Evolutionary conservation across 1,139 yeast genomes (phyloP).

Genomic region (Scheffersomyces parashehatae): DNA sequence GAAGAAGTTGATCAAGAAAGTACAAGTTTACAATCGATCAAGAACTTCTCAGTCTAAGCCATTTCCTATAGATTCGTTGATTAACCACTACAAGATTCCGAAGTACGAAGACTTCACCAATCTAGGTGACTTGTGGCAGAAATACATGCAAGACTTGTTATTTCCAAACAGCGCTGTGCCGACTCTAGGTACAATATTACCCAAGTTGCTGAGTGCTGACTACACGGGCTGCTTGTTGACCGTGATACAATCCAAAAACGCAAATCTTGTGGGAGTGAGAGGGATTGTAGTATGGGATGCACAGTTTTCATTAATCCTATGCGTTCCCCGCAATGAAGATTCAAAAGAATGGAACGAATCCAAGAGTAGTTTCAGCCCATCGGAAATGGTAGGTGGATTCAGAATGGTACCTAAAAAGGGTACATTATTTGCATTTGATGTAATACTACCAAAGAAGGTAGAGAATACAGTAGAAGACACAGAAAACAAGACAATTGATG

Average conservation of each 20-base stretch:
- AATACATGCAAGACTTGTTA: constrained; percentile 59
- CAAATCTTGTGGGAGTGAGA: constrained; percentile 57
- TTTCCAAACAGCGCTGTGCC: constrained; percentile 29
- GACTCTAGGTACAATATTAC: constrained; percentile 35
- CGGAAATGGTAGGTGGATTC: constrained; percentile 51
- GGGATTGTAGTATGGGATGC: constrained; percentile 92
- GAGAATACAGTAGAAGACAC: constrained; percentile 9
- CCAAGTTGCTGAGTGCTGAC: constrained; percentile 77
- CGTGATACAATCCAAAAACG: constrained; percentile 60
- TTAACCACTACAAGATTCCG: constrained; percentile 44
- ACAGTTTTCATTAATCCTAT: constrained; percentile 70
- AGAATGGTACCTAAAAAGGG: constrained; percentile 62
- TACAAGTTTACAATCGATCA: constrained; percentile 27
- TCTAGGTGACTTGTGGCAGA: constrained; percentile 61
- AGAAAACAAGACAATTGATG: constrained; percentile 4
- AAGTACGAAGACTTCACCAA: constrained; percentile 53
- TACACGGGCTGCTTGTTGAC: constrained; percentile 73
- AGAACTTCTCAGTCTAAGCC: constrained; percentile 14
- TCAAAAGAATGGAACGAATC: constrained; percentile 32
- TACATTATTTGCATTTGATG: constrained; percentile 56
- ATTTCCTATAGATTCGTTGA: constrained; percentile 28
- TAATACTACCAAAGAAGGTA: constrained; percentile 31
- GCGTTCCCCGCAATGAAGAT: constrained; percentile 47
- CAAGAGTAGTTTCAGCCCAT: constrained; percentile 20
- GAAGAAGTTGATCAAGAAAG: constrained; percentile 32